These are phyloP conservation scores for Pyropia yezoensis DNA, from an alignment of 23 red algal genomes.

Conservation along the genomic window DNA sequence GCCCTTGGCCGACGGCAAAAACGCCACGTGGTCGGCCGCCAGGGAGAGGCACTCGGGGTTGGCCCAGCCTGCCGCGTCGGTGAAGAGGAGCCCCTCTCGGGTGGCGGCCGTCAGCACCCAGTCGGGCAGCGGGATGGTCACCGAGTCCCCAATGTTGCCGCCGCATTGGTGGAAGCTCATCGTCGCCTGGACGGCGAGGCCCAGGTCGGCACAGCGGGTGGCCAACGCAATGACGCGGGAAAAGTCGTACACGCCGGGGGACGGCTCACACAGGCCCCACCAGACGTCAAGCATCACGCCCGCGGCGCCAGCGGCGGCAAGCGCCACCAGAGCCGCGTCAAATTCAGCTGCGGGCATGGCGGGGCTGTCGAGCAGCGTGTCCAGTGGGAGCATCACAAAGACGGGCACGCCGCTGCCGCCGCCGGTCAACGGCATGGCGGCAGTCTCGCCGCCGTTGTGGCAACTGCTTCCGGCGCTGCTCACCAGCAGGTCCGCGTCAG, in stretches of 20 bases:
- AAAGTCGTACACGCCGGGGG: constrained; percentile 55
- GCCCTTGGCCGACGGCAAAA: constrained; percentile 9
- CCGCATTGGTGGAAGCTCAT: constrained; percentile 70
- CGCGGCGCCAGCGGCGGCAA: constrained; percentile 19
- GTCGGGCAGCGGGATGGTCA: constrained; percentile 45
- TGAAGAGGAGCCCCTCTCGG: constrained; percentile 37
- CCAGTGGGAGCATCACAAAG: constrained; percentile 74
- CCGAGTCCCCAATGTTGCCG: constrained; percentile 62
- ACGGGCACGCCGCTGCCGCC: constrained; percentile 23
- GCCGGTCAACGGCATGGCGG: background rate
- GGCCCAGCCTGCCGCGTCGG: constrained; percentile 23
- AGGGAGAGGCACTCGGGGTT: constrained; percentile 60
- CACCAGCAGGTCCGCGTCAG: too few relatives aligned
- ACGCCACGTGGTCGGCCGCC: constrained; percentile 42
- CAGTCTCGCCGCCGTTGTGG: too few relatives aligned
- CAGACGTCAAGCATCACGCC: constrained; percentile 92
- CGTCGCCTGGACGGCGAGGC: constrained; percentile 38
- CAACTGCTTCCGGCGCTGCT: too few relatives aligned
- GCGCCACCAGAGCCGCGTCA: constrained; percentile 2
- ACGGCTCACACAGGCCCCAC: constrained; percentile 82
- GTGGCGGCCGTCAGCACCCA: constrained; percentile 51
- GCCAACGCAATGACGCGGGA: constrained; percentile 22
- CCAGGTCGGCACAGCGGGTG: constrained; percentile 1
- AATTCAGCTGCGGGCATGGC: background rate
- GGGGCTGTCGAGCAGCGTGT: constrained; percentile 7